Conservation (phyloP, 176 grass and related monocot genomes). For the Guadua angustifolia region DNA sequence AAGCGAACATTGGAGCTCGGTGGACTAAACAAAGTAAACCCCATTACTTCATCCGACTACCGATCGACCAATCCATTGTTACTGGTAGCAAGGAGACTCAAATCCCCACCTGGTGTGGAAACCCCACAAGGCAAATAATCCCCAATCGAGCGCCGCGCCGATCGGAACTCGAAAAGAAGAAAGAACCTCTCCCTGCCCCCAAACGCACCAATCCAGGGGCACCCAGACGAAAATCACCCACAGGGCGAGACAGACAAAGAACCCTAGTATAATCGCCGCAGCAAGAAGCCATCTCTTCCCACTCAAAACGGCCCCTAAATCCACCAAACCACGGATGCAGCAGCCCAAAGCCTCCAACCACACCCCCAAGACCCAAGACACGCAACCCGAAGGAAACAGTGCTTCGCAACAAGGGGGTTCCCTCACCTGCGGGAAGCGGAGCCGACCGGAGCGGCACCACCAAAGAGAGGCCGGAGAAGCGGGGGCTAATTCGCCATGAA, state of each 20-base stretch:
- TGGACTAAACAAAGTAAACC: not conserved
- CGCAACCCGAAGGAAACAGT: not conserved
- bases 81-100: not conserved
- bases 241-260: not conserved
- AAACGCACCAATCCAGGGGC: not conserved
- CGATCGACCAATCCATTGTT: not conserved
- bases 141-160: not conserved
- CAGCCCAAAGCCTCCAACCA: not conserved
- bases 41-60: not conserved
- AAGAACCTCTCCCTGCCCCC: not conserved
- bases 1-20: not conserved
- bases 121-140: not conserved
- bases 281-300: not conserved
- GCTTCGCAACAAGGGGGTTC: not conserved
- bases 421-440: slow-evolving; percentile 45
- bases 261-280: not conserved
- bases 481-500: not conserved
- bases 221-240: not conserved
- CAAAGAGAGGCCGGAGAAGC: not conserved
- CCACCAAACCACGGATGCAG: not conserved
- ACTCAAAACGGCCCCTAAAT: not conserved
- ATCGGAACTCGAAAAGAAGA: not conserved
- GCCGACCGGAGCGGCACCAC: not conserved
- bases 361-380: not conserved
- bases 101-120: not conserved